Evolutionary conservation across 495 filamentous ascomycete genomes (phyloP), one percentile per base, ranked within the genome.

Genomic region (Cercophora sp.): DNA sequence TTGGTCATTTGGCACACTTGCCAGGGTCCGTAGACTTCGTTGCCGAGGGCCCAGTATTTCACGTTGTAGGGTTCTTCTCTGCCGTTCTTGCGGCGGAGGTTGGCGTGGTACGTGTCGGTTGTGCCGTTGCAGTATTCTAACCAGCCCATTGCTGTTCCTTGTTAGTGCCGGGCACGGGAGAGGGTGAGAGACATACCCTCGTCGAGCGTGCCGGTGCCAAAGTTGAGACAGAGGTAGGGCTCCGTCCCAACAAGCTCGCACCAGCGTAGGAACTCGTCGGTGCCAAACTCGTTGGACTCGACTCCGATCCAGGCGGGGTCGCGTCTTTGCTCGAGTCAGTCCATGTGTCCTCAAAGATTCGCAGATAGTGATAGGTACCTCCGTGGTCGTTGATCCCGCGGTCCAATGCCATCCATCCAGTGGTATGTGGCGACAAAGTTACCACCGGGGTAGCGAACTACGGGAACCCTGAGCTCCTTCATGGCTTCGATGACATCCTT

Each of bases 401-500:
- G 86, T 5, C 87, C 86, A 52, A 91, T 73, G 16, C 86, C 87
- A 69, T 91, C 87, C 24, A 83, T 72, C 87, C 87, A 91, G 65
- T 89, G 86, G 61, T 91, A 91, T 4, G 87, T 90, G 2, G 87
- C 87, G 31, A 82, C 79, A 58, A 89, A 89, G 66, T 90, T 91
- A 23, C 87, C 87, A 11, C 87, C 87, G 9, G 87, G 87, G 64
- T 91, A 90, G 32, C 86, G 77, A 20, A 91, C 79, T 25, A 88
- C 85, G 18, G 87, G 87, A 24, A 87, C 79, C 31, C 84, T 77
- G 19, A 90, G 73, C 52, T 87, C 85, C 57, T 81, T 79, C 47
- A 90, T 68, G 6, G 84, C 81, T 45, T 78, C 75, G 22, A 90
- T 73, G 13, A 91, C 86, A 66, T 90, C 86, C 55, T 77, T 88